These are phyloP conservation scores for Aureobasidium sp. DNA, from an alignment of 2,329 filamentous ascomycete species.

Conservation along the genomic window DNA sequence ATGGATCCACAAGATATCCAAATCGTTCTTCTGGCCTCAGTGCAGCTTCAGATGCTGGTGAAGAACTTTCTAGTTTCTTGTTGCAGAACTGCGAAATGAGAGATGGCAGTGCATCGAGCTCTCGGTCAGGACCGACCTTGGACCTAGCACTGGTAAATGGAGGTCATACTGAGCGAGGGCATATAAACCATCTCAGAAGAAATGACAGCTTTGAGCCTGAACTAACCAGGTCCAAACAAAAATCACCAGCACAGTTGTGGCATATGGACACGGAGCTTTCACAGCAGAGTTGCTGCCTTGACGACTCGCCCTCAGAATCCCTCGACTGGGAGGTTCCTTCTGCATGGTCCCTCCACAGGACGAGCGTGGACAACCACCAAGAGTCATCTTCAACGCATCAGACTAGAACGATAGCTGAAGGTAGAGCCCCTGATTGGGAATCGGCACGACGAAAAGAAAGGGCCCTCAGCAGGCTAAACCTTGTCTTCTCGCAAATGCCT, in stretches of 20 bases:
- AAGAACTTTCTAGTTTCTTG: conserved; percentile 2
- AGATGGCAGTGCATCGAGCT: background rate
- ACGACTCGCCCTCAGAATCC: background rate
- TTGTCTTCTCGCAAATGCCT: background rate
- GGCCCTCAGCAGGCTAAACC: background rate
- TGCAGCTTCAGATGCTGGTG: background rate
- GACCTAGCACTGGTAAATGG: background rate
- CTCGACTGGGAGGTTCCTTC: background rate
- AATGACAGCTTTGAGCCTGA: conserved; percentile 6
- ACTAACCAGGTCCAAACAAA: background rate
- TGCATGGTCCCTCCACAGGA: background rate
- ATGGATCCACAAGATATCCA: background rate
- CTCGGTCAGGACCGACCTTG: background rate
- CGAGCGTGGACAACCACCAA: background rate
- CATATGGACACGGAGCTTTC: background rate
- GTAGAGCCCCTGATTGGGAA: background rate
- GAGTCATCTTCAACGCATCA: background rate
- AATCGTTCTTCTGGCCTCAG: background rate
- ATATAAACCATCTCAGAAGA: background rate
- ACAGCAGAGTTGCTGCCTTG: background rate
- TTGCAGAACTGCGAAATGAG: background rate
- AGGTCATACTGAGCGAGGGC: background rate
- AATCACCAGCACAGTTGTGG: background rate
- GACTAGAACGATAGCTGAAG: background rate
- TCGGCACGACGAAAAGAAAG: background rate